Base-by-base conservation (phyloP, 352 stramenopile species). In the Phytophthora multivora region DNA sequence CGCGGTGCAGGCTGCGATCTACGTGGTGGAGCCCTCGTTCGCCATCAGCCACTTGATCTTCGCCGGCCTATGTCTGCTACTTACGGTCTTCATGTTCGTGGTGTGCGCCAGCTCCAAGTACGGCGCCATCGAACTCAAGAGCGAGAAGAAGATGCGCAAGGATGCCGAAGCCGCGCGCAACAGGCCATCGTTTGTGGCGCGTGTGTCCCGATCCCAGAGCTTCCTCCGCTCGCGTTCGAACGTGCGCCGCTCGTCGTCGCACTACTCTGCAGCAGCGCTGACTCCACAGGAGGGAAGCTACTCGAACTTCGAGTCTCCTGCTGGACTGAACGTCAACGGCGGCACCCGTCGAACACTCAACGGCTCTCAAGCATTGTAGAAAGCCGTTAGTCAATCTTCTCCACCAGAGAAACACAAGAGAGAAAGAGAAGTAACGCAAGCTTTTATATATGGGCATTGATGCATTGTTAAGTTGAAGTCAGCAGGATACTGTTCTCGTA, bases 81-180 rank as follows among this genome's bases (percentile, higher is more conserved):
- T 94, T 40, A 96, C 87, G 33, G 66, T 89, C 42, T 61, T 83
- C 43, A 88, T 96, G 77, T 93, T 96, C 54, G 61, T 72, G 6
- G 67, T 91, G 42, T 92, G 81, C 43, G 87, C 87, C 39, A 95
- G 87, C 43, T 86, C 86, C 51, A 90, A 92, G 59, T 69, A 83
- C 47, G 87, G 87, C 43, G 87, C 87, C 30, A 95, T 95, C 54
- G 70, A 93, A 69, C 82, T 93, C 65, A 95, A 95, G 77, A 72
- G 68, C 36, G 86, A 95, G 65, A 93, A 95, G 78, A 90, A 83
- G 63, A 72, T 72, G 68, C 79, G 79, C 41, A 88, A 86, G 48
- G 66, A 88, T 2, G 73, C 75, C 6, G 80, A 90, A 50, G 68
- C 70, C 15, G 66, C 66, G 4, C 62, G 63, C 25, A 82, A 89